Percentiles rank a stretch among this genome's conserved stretches.
These are phyloP conservation scores for Entomortierella chlamydospora DNA, from an alignment of 192 early-diverging fungal species.

Conservation along the genomic window DNA sequence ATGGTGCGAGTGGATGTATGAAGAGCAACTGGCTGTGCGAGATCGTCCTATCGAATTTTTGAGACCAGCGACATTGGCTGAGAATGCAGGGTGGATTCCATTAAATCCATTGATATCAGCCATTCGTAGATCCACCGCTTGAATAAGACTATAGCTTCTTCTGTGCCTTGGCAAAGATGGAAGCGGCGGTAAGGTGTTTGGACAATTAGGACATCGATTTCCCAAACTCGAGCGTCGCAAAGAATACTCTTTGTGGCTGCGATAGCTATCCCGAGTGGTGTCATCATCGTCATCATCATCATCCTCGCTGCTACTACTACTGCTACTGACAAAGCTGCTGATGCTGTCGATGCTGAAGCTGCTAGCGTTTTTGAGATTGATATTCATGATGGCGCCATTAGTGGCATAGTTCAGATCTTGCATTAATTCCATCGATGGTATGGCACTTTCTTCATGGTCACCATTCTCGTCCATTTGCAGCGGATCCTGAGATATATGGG, in stretches of 20 bases:
- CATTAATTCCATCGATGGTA: conserved; percentile 19
- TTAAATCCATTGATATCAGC: neutral
- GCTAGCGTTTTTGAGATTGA: conserved; percentile 2
- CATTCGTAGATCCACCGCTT: conserved; percentile 5
- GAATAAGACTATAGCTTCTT: conserved; percentile 26
- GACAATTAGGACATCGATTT: neutral
- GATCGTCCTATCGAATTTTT: neutral
- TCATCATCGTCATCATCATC: neutral
- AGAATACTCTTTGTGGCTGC: neutral
- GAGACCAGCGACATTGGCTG: neutral
- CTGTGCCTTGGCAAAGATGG: conserved; percentile 18
- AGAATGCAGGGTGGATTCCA: neutral
- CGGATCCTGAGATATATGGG: neutral
- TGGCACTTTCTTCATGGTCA: neutral
- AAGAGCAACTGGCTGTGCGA: neutral
- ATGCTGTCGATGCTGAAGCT: neutral
- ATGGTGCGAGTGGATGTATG: neutral
- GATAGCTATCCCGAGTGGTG: neutral
- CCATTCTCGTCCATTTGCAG: neutral
- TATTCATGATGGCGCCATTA: neutral
- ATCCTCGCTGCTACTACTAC: neutral
- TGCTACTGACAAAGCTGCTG: neutral
- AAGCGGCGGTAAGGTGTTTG: conserved; percentile 3
- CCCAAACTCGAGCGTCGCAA: neutral
- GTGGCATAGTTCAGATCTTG: conserved; percentile 4